Percentiles rank a stretch among this genome's conserved stretches.
These are phyloP conservation scores for Fusarium cicatricum DNA, from an alignment of 2,329 filamentous ascomycete species.

Conservation along the genomic window DNA sequence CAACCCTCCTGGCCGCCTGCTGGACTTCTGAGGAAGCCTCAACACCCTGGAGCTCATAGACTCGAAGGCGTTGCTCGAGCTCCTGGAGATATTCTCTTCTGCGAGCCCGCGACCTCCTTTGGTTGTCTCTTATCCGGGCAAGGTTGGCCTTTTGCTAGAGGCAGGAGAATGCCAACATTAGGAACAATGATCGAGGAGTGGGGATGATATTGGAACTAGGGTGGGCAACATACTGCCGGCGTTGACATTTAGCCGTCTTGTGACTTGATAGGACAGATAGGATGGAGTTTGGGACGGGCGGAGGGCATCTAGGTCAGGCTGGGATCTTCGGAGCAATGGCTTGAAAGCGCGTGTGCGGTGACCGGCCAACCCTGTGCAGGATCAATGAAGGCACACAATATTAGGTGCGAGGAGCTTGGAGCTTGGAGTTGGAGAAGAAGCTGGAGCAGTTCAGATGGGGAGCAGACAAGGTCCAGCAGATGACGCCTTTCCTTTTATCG, in stretches of 20 bases:
- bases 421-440: conserved; percentile 19
- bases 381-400: conserved; percentile 16
- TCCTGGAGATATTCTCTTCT: conserved; percentile 77
- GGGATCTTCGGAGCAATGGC: conserved; percentile 17
- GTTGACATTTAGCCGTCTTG: conserved; percentile 45
- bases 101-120: conserved; percentile 76
- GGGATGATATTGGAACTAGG: conserved; percentile 6
- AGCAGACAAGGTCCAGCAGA: conserved; percentile 32
- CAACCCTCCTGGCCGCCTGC: conserved; percentile 71
- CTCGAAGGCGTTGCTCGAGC: conserved; percentile 67
- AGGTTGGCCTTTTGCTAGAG: conserved; percentile 51
- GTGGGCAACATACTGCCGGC: conserved; percentile 41
- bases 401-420: conserved; percentile 17
- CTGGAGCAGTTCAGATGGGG: conserved; percentile 24
- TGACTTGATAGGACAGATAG: conserved; percentile 27
- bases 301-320: conserved; percentile 36
- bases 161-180: conserved; percentile 24
- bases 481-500: too few relatives aligned
- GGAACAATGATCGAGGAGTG: conserved; percentile 20
- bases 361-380: conserved; percentile 10
- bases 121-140: conserved; percentile 76
- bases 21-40: conserved; percentile 78
- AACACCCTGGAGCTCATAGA: conserved; percentile 71
- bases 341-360: conserved; percentile 14
- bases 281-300: conserved; percentile 16